A percentile compares a stretch with the other conserved stretches of the same genome.
Evolutionary conservation across 306 rosid genomes (phyloP).

Genomic region (Leucaena leucocephala): DNA sequence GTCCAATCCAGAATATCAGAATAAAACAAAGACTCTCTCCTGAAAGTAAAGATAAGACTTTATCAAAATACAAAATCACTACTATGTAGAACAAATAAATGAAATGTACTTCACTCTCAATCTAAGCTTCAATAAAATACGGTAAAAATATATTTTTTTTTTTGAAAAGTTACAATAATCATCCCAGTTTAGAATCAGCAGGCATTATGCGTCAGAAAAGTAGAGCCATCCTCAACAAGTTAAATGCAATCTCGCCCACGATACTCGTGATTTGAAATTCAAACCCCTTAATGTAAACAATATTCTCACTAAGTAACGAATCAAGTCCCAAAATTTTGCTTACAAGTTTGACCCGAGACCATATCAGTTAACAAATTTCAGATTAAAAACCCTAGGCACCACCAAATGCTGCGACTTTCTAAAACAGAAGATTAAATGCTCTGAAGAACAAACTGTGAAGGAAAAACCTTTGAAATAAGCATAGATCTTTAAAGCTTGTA

Average conservation of each 20-base stretch:
- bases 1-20: conserved; percentile 45
- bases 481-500: conserved; percentile 31
- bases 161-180: background rate
- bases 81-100: background rate
- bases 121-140: background rate
- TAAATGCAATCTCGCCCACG: conserved; percentile 14
- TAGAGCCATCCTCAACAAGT: background rate
- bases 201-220: background rate
- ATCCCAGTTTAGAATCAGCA: conserved; percentile 11
- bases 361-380: conserved; percentile 29
- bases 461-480: background rate
- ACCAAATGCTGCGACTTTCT: background rate
- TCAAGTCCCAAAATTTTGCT: conserved; percentile 36
- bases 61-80: conserved; percentile 1
- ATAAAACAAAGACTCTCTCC: conserved; percentile 40
- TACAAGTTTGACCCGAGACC: conserved; percentile 4
- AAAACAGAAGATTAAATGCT: background rate
- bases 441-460: background rate
- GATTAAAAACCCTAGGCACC: conserved; percentile 34
- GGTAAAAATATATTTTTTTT: background rate
- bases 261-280: conserved; percentile 13
- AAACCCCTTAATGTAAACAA: conserved; percentile 14
- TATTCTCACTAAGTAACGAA: background rate
- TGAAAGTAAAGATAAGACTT: conserved; percentile 36
- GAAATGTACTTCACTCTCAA: conserved; percentile 5